Evolutionary conservation across 2,329 filamentous ascomycete species (phyloP).

Genomic region (Exophiala oligosperma): DNA sequence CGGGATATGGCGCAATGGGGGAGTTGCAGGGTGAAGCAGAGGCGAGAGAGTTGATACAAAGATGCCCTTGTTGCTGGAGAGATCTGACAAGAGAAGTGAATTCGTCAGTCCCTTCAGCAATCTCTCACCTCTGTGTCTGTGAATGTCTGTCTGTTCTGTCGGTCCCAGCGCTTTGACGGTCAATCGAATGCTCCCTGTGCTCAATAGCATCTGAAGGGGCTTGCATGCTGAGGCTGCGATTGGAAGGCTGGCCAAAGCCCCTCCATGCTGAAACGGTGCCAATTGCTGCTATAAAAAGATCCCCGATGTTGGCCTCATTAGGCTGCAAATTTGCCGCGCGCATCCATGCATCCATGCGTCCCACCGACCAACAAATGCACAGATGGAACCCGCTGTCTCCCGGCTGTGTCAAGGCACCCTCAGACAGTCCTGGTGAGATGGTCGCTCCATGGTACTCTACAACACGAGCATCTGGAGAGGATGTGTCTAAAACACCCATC

Average conservation of each 20-base stretch:
- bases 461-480: too few relatives aligned
- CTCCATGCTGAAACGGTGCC: slow-evolving; percentile 16
- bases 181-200: neutral
- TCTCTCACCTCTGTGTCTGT: too few relatives aligned
- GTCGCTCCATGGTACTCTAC: too few relatives aligned
- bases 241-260: slow-evolving; percentile 7
- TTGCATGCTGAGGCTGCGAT: slow-evolving; percentile 8
- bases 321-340: slow-evolving; percentile 20
- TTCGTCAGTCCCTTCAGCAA: neutral
- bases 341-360: slow-evolving; percentile 6
- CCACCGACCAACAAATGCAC: neutral
- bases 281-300: slow-evolving; percentile 15
- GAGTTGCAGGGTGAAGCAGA: slow-evolving; percentile 8
- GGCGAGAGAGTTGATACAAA: neutral
- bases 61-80: neutral
- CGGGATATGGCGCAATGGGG: slow-evolving; percentile 23
- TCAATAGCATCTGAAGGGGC: neutral
- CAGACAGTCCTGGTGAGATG: neutral
- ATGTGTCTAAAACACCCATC: too few relatives aligned
- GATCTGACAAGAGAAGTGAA: neutral
- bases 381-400: neutral
- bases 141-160: too few relatives aligned
- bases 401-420: neutral
- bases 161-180: neutral
- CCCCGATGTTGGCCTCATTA: neutral